phyloP scores from a whole-genome alignment of 257 asterid species.

The Solanum pinnatisectum region DNA sequence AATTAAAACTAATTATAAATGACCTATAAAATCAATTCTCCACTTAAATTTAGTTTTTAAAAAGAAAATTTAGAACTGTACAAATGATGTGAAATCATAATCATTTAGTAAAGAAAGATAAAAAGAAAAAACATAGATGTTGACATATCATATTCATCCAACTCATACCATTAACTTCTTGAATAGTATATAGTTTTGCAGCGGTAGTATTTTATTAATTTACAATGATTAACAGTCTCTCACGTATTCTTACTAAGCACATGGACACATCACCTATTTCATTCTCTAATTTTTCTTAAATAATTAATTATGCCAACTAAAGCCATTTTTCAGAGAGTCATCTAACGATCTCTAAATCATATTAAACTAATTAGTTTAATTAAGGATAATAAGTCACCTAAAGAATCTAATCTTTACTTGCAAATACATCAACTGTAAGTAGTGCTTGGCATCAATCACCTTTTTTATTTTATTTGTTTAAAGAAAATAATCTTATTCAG shows the following conservation, averaged over 20 bases:
- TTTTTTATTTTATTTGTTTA: background rate
- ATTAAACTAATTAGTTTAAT: background rate
- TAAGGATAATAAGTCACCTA: background rate
- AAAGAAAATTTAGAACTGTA: background rate
- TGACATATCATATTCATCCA: constrained; percentile 42
- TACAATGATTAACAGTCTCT: constrained; percentile 14
- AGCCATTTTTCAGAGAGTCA: constrained; percentile 6
- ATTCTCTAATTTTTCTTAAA: background rate
- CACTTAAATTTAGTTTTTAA: too few relatives aligned
- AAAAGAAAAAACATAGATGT: constrained; percentile 14
- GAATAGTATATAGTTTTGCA: background rate
- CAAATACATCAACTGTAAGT: constrained; percentile 8
- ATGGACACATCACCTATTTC: background rate
- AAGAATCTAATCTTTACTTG: constrained; percentile 25
- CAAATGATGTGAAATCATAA: background rate
- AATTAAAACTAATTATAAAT: too few relatives aligned
- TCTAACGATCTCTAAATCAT: constrained; percentile 11
- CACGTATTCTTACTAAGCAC: constrained; percentile 1
- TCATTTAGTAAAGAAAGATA: background rate
- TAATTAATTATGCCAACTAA: constrained; percentile 5
- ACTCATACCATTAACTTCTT: constrained; percentile 15
- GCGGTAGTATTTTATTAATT: constrained; percentile 6
- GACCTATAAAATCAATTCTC: background rate
- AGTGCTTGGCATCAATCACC: constrained; percentile 5
- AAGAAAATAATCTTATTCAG: background rate